Conservation (phyloP, 23 red algal genomes). For the Gracilaria domingensis region DNA sequence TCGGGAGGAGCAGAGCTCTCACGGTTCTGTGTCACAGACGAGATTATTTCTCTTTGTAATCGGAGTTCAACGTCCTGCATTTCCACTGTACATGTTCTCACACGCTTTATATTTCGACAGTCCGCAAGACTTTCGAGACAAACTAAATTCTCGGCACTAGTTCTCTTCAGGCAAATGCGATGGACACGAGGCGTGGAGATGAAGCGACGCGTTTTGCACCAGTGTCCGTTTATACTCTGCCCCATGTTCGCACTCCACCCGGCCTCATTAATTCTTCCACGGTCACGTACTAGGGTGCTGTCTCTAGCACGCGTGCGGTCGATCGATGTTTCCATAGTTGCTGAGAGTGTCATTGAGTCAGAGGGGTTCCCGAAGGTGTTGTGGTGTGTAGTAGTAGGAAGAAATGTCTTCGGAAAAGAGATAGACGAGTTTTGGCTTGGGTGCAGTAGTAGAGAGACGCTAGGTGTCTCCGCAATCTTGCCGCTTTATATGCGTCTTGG, state of each 20-base stretch:
- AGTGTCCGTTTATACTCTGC: not conserved
- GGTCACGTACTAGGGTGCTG: not conserved
- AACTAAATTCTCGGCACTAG: not conserved
- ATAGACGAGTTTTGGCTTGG: no score
- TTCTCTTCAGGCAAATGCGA: not conserved
- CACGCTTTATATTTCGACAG: not conserved
- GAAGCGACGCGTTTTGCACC: not conserved
- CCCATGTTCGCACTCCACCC: not conserved
- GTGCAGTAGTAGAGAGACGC: no score
- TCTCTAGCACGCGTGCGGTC: not conserved
- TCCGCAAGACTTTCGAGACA: not conserved
- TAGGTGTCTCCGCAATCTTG: no score
- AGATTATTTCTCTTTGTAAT: not conserved
- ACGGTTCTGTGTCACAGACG: not conserved
- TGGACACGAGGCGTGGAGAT: constrained; percentile 6
- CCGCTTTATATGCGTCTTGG: no score
- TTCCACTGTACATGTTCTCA: not conserved
- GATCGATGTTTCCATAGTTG: not conserved
- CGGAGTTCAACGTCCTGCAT: not conserved
- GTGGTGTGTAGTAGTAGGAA: no score
- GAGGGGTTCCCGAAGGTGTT: not conserved
- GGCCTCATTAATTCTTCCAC: not conserved
- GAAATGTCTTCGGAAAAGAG: no score
- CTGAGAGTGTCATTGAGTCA: not conserved
- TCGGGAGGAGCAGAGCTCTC: not conserved